These are phyloP conservation scores for Botrytis galanthina DNA, from an alignment of 2,329 filamentous ascomycete genomes.

Conservation along the genomic window DNA sequence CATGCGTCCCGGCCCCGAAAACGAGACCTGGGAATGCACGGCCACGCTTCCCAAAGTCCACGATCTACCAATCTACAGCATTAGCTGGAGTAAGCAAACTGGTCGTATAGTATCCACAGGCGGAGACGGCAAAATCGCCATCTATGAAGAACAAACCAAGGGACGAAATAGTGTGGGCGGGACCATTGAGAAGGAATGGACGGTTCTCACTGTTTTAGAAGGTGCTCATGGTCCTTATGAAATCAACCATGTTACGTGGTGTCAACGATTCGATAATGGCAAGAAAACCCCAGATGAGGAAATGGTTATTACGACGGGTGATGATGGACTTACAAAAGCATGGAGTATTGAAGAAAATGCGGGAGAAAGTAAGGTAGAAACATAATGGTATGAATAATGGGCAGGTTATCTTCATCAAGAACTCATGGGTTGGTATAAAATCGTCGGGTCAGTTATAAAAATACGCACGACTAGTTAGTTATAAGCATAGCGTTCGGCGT, in stretches of 20 bases:
- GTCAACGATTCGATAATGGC: slow-evolving; percentile 68
- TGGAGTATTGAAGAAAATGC: slow-evolving; percentile 59
- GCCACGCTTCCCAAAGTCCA: slow-evolving; percentile 72
- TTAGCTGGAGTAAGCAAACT: slow-evolving; percentile 75
- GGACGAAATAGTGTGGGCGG: slow-evolving; percentile 34
- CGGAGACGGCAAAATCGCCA: slow-evolving; percentile 76
- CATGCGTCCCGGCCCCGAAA: slow-evolving; percentile 67
- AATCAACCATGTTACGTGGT: slow-evolving; percentile 90
- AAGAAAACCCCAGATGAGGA: slow-evolving; percentile 65
- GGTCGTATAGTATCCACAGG: slow-evolving; percentile 85
- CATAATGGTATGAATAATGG: slow-evolving; percentile 1
- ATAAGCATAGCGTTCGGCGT: slow-evolving; percentile 20
- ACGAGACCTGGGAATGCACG: slow-evolving; percentile 83
- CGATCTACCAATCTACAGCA: slow-evolving; percentile 77
- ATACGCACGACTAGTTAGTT: background rate
- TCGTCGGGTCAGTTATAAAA: slow-evolving; percentile 1
- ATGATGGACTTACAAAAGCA: slow-evolving; percentile 83
- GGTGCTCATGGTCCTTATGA: slow-evolving; percentile 90
- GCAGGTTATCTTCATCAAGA: background rate
- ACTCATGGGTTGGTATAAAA: background rate
- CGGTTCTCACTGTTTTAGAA: slow-evolving; percentile 63
- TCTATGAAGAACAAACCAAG: slow-evolving; percentile 65
- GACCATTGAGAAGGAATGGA: slow-evolving; percentile 59
- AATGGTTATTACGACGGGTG: slow-evolving; percentile 85
- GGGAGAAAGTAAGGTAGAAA: background rate